Percentiles rank a stretch among this genome's conserved stretches.
Evolutionary conservation across 75 land plant species (phyloP).

Genomic region (Pinus taeda): DNA sequence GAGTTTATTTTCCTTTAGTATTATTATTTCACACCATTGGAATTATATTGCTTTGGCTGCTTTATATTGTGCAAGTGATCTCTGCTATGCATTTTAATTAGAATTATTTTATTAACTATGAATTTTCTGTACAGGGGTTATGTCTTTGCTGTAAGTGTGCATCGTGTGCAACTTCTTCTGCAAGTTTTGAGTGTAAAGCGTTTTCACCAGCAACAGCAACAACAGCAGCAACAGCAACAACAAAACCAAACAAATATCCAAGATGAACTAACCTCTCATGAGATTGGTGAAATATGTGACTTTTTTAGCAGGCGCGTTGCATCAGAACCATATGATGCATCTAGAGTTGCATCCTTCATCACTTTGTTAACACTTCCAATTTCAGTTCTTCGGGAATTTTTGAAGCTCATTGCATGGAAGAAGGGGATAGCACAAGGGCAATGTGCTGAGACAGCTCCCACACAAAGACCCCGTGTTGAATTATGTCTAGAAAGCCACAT

Average conservation of each 20-base stretch:
- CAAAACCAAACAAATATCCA: constrained; percentile 40
- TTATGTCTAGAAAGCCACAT: constrained; percentile 85
- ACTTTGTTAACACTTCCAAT: constrained; percentile 94
- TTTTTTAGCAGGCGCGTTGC: constrained; percentile 97
- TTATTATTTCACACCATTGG: not conserved
- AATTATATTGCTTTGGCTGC: not conserved
- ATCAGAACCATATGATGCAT: constrained; percentile 99
- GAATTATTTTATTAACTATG: not conserved
- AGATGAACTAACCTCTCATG: constrained; percentile 66
- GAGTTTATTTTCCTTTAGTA: too few relatives aligned
- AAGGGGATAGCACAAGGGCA: constrained; percentile 72
- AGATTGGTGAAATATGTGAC: constrained; percentile 92
- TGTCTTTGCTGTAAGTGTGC: constrained; percentile 98
- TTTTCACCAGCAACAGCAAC: constrained; percentile 73
- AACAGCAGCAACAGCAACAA: constrained; percentile 49
- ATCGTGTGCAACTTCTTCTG: constrained; percentile 93
- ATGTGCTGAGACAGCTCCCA: constrained; percentile 52
- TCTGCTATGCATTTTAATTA: not conserved
- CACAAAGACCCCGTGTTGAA: constrained; percentile 81
- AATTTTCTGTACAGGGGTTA: constrained; percentile 65
- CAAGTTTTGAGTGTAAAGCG: constrained; percentile 96
- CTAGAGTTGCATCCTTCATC: constrained; percentile 97
- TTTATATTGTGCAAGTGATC: not conserved
- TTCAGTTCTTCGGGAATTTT: constrained; percentile 85
- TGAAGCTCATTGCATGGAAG: constrained; percentile 93